Evolutionary conservation across 2,329 filamentous ascomycete species (phyloP).

Genomic region (Claviceps purpurea): DNA sequence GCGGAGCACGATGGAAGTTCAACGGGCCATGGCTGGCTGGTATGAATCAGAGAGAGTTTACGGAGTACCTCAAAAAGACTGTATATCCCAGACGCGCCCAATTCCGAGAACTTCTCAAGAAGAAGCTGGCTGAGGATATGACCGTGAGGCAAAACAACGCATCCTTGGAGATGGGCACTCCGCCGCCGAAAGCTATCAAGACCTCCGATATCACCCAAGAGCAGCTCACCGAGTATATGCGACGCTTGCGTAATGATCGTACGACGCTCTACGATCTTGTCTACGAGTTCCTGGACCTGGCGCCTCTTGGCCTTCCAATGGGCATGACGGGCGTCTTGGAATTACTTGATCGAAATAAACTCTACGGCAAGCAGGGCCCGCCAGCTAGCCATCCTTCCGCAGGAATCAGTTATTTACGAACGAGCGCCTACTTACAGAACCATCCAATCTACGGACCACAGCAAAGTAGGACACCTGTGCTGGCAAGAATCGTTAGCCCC

Average conservation of each 20-base stretch:
- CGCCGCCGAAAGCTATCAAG: conserved; percentile 15
- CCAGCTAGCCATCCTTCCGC: conserved; percentile 49
- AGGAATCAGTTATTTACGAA: conserved; percentile 48
- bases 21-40: conserved; percentile 52
- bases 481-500: conserved; percentile 38
- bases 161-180: conserved; percentile 25
- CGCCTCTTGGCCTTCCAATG: conserved; percentile 30
- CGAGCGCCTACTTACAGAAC: conserved; percentile 40
- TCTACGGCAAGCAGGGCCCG: conserved; percentile 41
- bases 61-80: conserved; percentile 37
- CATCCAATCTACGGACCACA: conserved; percentile 50
- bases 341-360: conserved; percentile 18
- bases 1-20: conserved; percentile 51
- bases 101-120: conserved; percentile 41
- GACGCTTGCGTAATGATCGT: conserved; percentile 37
- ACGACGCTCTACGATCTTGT: conserved; percentile 38
- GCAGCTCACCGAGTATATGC: conserved; percentile 38
- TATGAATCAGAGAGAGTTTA: conserved; percentile 47
- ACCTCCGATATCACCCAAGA: conserved; percentile 31
- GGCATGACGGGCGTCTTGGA: conserved; percentile 14
- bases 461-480: conserved; percentile 31
- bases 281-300: conserved; percentile 48
- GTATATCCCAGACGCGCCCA: conserved; percentile 39
- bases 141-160: conserved; percentile 22
- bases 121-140: conserved; percentile 32